Evolutionary conservation across 352 stramenopile genomes (phyloP), one percentile per base, ranked within the genome.

Genomic region (Pelagophyceae sp.): DNA sequence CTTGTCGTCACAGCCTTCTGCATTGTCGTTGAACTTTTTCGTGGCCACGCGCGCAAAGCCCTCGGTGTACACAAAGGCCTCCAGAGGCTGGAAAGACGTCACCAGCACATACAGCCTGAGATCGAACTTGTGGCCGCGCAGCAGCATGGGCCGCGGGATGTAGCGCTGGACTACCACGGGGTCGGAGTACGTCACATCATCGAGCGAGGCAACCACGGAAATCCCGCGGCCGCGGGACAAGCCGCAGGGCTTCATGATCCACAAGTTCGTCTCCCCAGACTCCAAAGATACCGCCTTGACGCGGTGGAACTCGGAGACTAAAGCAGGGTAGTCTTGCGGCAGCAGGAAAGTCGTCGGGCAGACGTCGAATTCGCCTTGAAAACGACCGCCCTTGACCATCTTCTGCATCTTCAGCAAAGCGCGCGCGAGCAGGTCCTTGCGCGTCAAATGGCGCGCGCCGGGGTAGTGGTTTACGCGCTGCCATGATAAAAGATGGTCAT

Each of bases 391-490:
- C 63, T 27, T 90, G 20, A 74, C 25, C 33, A 15, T 2, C 15
- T n/a, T 33, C 15, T 0, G 29, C 58, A 33, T 67, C 17, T 31
- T 17, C 6, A 6, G 1, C 17, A 74, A 23, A 37, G 33, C 3
- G 15, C 67, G 31, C 33, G 67, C 67, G 50, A 98, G 86, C 45
- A 94, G 89, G 84, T 98, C 94, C 79, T 98, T 98, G 29, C 93
- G 85, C 0, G 93, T 97, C 2, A 98, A 79, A 74, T 82, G 79
- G 76, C 75, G 72, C 38, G 90, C 91, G 61, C 93, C 82, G 61
- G 92, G 84, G 81, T 97, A 97, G 80, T 97, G 91, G 82, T 97
- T 98, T 37, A 98, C 91, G 60, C 93, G 92, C 80, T 98, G 94
- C 89, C 92, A 97, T 25, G 81, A 79, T 3, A 97, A 83, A 38